These are phyloP conservation scores for Selaginella moellendorffii DNA, from an alignment of 75 land plant genomes.

Conservation along the genomic window DNA sequence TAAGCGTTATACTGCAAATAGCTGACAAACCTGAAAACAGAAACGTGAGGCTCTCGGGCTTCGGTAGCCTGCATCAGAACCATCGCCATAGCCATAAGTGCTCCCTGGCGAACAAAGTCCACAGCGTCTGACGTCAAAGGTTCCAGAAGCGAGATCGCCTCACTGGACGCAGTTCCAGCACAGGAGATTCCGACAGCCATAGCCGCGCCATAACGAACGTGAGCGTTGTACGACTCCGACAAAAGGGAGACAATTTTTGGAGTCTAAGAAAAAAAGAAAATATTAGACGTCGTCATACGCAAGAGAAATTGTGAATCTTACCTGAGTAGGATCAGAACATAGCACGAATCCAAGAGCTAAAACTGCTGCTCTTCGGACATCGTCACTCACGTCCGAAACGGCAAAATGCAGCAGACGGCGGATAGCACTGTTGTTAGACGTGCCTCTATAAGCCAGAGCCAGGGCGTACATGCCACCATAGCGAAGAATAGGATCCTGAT, in stretches of 20 bases:
- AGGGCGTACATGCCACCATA: conserved; percentile 99
- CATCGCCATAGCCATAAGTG: conserved; percentile 99
- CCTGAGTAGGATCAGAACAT: conserved; percentile 96
- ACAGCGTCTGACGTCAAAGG: conserved; percentile 95
- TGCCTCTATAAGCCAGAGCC: conserved; percentile 87
- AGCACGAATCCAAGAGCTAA: conserved; percentile 93
- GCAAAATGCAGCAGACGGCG: conserved; percentile 96
- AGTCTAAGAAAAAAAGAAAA: conserved; percentile 46
- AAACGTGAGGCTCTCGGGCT: conserved; percentile 83
- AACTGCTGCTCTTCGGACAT: conserved; percentile 94
- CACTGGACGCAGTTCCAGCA: conserved; percentile 89
- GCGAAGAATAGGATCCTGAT: conserved; percentile 90
- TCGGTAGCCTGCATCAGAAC: conserved; percentile 88
- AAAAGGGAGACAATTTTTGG: conserved; percentile 90
- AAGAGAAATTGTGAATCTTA: no score
- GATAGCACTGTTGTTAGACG: conserved; percentile 93
- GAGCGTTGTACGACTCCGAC: conserved; percentile 95
- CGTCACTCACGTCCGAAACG: conserved; percentile 97
- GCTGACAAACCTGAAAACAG: conserved; percentile 48
- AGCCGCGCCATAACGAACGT: conserved; percentile 97
- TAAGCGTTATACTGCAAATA: neutral
- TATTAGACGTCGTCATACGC: no score
- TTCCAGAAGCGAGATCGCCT: conserved; percentile 91
- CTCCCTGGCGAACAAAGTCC: conserved; percentile 98
- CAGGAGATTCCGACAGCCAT: conserved; percentile 96